Base-by-base conservation (phyloP, 805 yeast species). In the Clavispora phyllophila region DNA sequence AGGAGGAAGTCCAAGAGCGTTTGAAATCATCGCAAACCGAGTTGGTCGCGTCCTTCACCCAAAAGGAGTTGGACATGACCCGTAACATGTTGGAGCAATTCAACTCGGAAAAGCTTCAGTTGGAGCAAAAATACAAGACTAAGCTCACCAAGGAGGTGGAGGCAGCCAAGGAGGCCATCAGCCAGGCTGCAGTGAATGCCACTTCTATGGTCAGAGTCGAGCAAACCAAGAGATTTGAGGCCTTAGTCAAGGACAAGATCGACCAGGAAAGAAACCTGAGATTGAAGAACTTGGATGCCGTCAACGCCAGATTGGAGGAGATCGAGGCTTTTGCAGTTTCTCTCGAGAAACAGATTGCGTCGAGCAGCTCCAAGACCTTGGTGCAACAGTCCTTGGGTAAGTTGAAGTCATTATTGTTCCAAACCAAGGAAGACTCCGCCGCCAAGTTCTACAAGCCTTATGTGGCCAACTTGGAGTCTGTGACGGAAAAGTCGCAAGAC, bases 151-250 rank as follows among this genome's bases (percentile, higher is more conserved):
- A 70, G 14, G 96, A 89, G 62, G 70, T 89, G 41, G 78, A 77
- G 50, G 81, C 85, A 28, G 76, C 88, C 44, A 79, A 77, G 58
- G 70, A 78, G 51, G 78, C 81, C 10, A 72, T 90, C 40, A 65
- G 79, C 35, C 73, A 80, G 36, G 85, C 87, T 49, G 90, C 89
- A 15, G 81, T 81, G 45, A 89, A 87, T 63, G 81, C 82, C 42
- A 75, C 87, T 24, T 69, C 80, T 9, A 71, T 84, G 58, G 78
- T 82, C 43, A 78, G 87, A 55, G 68, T 82, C 39, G 82, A 80
- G 51, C 83, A 84, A 53, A 79, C 87, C 45, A 76, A 81, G 51
- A 81, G 79, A 56, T 81, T 86, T 60, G 77, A 81, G 48, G 68
- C 72, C 41, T 68, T 78, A 44, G 70, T 88, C 37, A 60, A 73